These are phyloP conservation scores for Royoungia palumana DNA, from an alignment of 768 basidiomycete species.

Conservation along the genomic window DNA sequence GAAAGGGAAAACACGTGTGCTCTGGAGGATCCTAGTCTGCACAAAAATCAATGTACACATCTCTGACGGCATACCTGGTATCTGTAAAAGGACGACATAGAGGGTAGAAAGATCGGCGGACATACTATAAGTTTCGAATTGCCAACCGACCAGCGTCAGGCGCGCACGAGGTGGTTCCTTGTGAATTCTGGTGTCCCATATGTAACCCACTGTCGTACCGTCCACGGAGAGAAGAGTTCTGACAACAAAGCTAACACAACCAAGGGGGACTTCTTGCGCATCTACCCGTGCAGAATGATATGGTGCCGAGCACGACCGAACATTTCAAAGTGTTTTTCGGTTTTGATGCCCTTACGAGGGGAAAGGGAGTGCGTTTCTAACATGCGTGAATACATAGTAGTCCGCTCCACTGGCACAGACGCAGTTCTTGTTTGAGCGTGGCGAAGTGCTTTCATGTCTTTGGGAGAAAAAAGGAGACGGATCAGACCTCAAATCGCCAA, in stretches of 20 bases:
- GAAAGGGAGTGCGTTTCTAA: neutral
- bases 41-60: neutral
- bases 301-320: neutral
- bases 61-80: constrained; percentile 5
- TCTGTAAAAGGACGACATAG: constrained; percentile 8
- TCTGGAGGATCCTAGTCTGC: neutral
- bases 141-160: constrained; percentile 8
- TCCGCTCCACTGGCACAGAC: too few relatives aligned
- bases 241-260: constrained; percentile 5
- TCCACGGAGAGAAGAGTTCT: constrained; percentile 12
- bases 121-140: neutral
- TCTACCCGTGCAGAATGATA: neutral
- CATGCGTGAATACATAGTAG: neutral
- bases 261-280: neutral
- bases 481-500: neutral
- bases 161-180: neutral
- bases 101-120: constrained; percentile 12
- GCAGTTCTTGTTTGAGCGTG: neutral
- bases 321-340: constrained; percentile 1
- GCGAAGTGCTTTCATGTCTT: constrained; percentile 11
- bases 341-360: constrained; percentile 8
- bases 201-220: constrained; percentile 1
- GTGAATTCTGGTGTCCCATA: constrained; percentile 20
- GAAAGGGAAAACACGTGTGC: constrained; percentile 10
- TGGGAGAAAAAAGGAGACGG: too few relatives aligned